Evolutionary conservation across 345 rosid species (phyloP).

Genomic region (Punica granatum): DNA sequence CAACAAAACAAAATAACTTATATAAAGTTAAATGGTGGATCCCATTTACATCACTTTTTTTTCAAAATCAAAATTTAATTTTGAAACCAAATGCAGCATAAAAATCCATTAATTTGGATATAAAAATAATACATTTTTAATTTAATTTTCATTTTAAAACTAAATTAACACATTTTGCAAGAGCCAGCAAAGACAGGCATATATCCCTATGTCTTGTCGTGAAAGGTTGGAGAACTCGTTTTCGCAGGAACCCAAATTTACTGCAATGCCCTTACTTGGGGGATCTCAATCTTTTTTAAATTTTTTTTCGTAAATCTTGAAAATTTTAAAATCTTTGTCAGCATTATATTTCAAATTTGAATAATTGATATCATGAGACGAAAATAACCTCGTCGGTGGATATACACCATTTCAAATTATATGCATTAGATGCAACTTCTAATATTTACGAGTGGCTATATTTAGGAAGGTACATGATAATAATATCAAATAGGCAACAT

Average conservation of each 20-base stretch:
- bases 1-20: too few species aligned
- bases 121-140: too few species aligned
- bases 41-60: too few species aligned
- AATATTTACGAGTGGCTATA: too few species aligned
- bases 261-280: not conserved
- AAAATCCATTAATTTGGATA: too few species aligned
- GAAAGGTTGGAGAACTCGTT: not conserved
- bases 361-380: not conserved
- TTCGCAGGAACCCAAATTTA: not conserved
- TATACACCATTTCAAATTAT: not conserved
- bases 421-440: not conserved
- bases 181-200: not conserved
- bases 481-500: too few species aligned
- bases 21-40: too few species aligned
- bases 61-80: too few species aligned
- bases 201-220: not conserved
- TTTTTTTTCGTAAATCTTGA: not conserved
- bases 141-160: too few species aligned
- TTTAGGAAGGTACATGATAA: too few species aligned
- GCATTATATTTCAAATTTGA: not conserved
- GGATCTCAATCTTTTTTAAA: not conserved
- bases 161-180: not conserved
- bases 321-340: not conserved
- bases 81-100: too few species aligned
- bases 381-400: not conserved